Evolutionary conservation across 176 grass and related monocot species (phyloP), one percentile per base, ranked within the genome.

Genomic region (Cenchrus fungigraminus): DNA sequence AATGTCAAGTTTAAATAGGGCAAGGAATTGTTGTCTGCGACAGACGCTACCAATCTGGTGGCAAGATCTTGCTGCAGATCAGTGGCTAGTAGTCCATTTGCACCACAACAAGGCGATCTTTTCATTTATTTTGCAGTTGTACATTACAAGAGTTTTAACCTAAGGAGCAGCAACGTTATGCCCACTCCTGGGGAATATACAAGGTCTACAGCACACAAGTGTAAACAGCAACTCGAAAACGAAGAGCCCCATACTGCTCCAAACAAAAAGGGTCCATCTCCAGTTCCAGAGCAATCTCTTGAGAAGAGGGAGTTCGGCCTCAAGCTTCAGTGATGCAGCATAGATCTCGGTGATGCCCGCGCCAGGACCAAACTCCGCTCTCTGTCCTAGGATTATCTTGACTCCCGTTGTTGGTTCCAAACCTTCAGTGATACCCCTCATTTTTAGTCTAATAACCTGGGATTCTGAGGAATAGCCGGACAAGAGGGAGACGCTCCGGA

Each of bases 191-290:
- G 93, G 97, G 79, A 95, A 31, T 86, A 95, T 74, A 87, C 92
- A 68, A 77, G 91, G 83, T 87, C 81, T 91, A 89, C 93, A 98
- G 64, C 90, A 95, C 49, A 95, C 55, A 60, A 98, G 81, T 16
- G 84, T 4, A 62, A 92, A 20, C 65, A 98, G 32, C 65, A 98
- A 59, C 47, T 95, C 91, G 7, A 94, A 81, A 54, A 89, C 49
- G 73, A 98, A 95, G 47, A 95, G 56, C 37, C 86, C 91, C 78
- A 92, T 91, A 61, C 91, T 94, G 49, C 89, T 92, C 97, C 97
- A 98, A 43, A 98, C 89, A 83, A 96, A 94, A 58, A 98, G 29
- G 10, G 91, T 98, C 91, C 90, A 95, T 85, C 93, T 98, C 91
- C 93, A 95, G 62, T 61, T 91, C 97, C 93, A 98, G 73, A 94